These are phyloP conservation scores for Cydonia oblonga DNA, from an alignment of 331 rosid genomes.

Conservation along the genomic window DNA sequence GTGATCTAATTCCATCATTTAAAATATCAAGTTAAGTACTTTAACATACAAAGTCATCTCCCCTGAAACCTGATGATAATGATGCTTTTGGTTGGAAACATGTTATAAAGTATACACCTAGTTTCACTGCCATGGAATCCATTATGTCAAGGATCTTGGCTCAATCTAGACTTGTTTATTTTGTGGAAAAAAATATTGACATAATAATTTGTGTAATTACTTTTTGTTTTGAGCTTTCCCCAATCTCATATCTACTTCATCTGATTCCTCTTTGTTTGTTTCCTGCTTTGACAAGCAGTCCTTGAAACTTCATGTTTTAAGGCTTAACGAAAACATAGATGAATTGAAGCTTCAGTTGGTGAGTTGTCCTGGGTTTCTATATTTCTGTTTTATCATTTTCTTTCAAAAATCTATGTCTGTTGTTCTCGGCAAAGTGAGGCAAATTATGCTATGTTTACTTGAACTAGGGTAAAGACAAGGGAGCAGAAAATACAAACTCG, in stretches of 20 bases:
- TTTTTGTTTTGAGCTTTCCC: background rate
- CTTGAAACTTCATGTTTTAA: constrained; percentile 85
- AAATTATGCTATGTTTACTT: background rate
- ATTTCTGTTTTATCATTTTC: background rate
- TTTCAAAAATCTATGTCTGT: background rate
- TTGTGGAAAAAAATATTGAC: too few relatives aligned
- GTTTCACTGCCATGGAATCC: background rate
- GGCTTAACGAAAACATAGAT: constrained; percentile 50
- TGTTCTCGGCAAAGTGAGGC: constrained; percentile 7
- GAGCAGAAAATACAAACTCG: constrained; percentile 22
- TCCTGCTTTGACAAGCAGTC: constrained; percentile 49
- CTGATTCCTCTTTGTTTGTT: constrained; percentile 17
- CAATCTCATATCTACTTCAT: background rate
- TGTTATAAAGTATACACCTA: background rate
- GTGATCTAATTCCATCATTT: background rate
- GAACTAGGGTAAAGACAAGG: constrained; percentile 46
- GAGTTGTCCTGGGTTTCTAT: constrained; percentile 22
- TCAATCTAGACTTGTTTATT: background rate
- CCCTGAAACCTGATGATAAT: background rate
- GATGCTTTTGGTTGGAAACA: background rate
- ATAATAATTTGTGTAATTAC: background rate
- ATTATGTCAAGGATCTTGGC: constrained; percentile 3
- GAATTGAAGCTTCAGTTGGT: constrained; percentile 66
- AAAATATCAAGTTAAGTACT: background rate
- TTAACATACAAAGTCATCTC: background rate